These are phyloP conservation scores for Auricularia cornea DNA, from an alignment of 768 basidiomycete species.

Conservation along the genomic window DNA sequence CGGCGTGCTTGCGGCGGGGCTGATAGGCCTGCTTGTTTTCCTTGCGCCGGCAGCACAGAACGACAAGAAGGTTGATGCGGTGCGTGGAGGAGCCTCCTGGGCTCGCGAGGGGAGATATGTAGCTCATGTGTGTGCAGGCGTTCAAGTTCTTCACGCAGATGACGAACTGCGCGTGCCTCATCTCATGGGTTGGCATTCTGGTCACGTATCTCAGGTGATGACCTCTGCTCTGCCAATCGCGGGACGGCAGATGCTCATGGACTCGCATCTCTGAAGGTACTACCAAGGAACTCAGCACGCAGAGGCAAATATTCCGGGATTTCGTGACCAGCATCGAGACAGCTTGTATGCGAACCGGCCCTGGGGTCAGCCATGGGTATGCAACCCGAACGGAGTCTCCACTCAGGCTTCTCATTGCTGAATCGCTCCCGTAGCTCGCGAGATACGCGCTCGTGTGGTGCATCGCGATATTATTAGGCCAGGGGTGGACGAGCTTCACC, in stretches of 20 bases:
- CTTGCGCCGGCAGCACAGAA: not conserved
- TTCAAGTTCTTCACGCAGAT: slow-evolving; percentile 1
- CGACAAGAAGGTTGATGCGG: not conserved
- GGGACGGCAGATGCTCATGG: too few relatives aligned
- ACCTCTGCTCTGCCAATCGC: too few relatives aligned
- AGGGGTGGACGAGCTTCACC: not conserved
- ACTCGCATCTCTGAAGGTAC: not conserved
- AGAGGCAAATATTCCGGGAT: not conserved
- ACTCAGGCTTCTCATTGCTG: not conserved
- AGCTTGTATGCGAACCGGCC: not conserved
- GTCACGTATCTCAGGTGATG: not conserved
- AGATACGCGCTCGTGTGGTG: not conserved
- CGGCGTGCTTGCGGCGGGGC: not conserved
- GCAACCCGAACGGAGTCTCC: not conserved
- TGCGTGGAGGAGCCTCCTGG: too few relatives aligned
- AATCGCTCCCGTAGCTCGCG: not conserved
- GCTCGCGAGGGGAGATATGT: too few relatives aligned
- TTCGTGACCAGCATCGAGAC: not conserved
- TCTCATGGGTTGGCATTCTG: slow-evolving; percentile 1
- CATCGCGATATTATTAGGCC: not conserved
- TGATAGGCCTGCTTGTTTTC: not conserved
- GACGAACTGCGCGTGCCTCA: not conserved
- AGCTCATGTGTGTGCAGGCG: too few relatives aligned
- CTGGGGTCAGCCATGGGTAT: not conserved
- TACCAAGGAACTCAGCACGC: not conserved